Evolutionary conservation across 192 early-diverging fungal genomes (phyloP).

Genomic region (Diversispora epigaea): DNA sequence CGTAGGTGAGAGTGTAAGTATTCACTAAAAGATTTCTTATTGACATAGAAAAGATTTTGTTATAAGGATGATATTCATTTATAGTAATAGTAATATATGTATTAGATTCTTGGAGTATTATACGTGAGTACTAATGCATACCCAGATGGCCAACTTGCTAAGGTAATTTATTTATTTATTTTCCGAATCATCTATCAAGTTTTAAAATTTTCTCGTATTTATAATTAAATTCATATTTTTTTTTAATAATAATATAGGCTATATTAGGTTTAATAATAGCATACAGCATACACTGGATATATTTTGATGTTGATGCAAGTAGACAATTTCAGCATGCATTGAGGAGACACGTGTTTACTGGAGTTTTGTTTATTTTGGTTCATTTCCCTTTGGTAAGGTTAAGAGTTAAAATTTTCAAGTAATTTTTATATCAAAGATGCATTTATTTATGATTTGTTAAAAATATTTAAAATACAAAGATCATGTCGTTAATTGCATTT

Average conservation of each 20-base stretch:
- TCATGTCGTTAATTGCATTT: constrained; percentile 19
- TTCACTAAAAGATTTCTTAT: neutral
- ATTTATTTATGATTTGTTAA: neutral
- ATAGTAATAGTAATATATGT: neutral
- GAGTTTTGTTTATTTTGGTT: constrained; percentile 33
- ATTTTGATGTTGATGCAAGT: constrained; percentile 45
- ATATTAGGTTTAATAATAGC: constrained; percentile 40
- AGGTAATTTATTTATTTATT: constrained; percentile 8
- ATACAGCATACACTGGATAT: constrained; percentile 45
- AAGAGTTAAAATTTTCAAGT: neutral
- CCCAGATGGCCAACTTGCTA: constrained; percentile 31
- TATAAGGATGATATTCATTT: neutral
- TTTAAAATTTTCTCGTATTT: neutral
- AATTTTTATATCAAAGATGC: neutral
- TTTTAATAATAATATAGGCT: constrained; percentile 14
- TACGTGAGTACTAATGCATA: constrained; percentile 28
- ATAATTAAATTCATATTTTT: neutral
- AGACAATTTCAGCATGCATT: constrained; percentile 42
- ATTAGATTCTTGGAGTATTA: constrained; percentile 31
- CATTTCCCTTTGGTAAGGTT: constrained; percentile 36
- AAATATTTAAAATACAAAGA: neutral
- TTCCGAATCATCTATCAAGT: too few species aligned
- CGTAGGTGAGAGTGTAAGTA: constrained; percentile 41
- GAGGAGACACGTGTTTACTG: constrained; percentile 39
- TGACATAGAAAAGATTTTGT: neutral